Percentiles rank a stretch among this genome's conserved stretches.
These are phyloP conservation scores for Pythium scleroteichum DNA, from an alignment of 352 stramenopile genomes.

Conservation along the genomic window DNA sequence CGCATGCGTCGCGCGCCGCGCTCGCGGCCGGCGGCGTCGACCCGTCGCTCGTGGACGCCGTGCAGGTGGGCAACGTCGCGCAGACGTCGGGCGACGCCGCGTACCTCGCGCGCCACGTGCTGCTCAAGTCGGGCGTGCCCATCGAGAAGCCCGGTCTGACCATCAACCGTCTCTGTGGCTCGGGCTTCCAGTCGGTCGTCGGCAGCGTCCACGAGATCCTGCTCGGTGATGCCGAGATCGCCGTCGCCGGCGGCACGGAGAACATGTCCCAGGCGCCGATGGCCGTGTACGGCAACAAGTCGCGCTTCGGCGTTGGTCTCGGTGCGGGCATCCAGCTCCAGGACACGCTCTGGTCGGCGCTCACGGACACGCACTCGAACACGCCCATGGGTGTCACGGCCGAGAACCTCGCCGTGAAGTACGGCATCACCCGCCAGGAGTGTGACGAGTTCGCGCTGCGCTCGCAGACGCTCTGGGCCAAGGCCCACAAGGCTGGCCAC, in stretches of 20 bases:
- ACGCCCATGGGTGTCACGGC: slow-evolving; percentile 98
- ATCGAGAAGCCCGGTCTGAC: slow-evolving; percentile 93
- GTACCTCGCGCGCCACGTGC: slow-evolving; percentile 96
- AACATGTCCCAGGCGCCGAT: slow-evolving; percentile 97
- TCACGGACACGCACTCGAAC: slow-evolving; percentile 95
- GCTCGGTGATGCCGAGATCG: slow-evolving; percentile 88
- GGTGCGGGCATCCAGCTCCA: slow-evolving; percentile 92
- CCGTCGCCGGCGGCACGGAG: slow-evolving; percentile 89
- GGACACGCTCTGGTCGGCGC: slow-evolving; percentile 95
- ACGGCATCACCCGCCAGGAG: slow-evolving; percentile 92
- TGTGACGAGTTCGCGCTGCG: slow-evolving; percentile 94
- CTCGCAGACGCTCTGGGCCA: slow-evolving; percentile 92
- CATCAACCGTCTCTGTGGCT: slow-evolving; percentile 97
- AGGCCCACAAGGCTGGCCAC: slow-evolving; percentile 88
- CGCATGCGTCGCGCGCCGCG: slow-evolving; percentile 86
- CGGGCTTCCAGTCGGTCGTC: slow-evolving; percentile 96
- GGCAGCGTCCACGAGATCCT: slow-evolving; percentile 91
- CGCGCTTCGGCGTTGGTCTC: slow-evolving; percentile 92
- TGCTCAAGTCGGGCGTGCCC: slow-evolving; percentile 88
- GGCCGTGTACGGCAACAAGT: slow-evolving; percentile 89
- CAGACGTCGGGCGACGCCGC: slow-evolving; percentile 92
- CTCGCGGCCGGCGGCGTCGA: slow-evolving; percentile 79
- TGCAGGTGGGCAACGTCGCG: slow-evolving; percentile 97
- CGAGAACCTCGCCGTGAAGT: slow-evolving; percentile 97
- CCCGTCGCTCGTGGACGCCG: slow-evolving; percentile 86